Base-by-base conservation (phyloP, 176 grass and related monocot genomes). In the Triticum turgidum region DNA sequence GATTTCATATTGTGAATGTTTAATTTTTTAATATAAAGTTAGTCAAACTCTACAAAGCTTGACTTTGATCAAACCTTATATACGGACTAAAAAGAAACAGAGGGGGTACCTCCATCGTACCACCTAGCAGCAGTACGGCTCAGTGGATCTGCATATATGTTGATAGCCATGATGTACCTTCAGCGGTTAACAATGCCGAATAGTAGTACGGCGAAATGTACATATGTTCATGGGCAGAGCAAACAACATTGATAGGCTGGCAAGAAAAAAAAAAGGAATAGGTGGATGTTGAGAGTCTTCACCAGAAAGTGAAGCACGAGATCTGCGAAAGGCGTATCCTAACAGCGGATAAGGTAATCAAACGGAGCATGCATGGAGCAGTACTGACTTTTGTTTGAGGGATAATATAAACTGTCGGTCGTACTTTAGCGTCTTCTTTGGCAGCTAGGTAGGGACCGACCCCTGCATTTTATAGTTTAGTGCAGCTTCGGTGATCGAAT, bases 281-380 rank as follows among this genome's bases (percentile, higher is more conserved):
- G 3, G 32, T 13, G 12, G 12, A 11, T 7, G 39, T 6, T 29
- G 1, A 13, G 25, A 58, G 12, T 12, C 73, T 51, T 65, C 68
- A 7, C n/a, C 41, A 7, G 59, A 20, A 76, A 75, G 76, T 59
- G 47, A 77, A 80, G 67, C 69, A 37, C 35, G 21, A 70, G 34
- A 78, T 82, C 29, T 32, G 35, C 27, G 7, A 69, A 85, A 85
- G 88, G 61, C 34, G 24, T 24, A 87, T 90, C 84, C 73, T 79
- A 21, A 75, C 54, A 79, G 22, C 9, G 39, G 73, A 90, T 87
- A 90, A 86, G 5, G 29, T 86, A 30, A 30, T 83, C 79, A 90
- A 90, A 20, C 5, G 0, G 15, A 71, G 3, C 63, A 39, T n/a
- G 70, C 21, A 59, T 56, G 52, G 24, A 67, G 61, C 65, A 68